phyloP scores from a whole-genome alignment of 164 flowering plant genomes.

The Aristolochia contorta region DNA sequence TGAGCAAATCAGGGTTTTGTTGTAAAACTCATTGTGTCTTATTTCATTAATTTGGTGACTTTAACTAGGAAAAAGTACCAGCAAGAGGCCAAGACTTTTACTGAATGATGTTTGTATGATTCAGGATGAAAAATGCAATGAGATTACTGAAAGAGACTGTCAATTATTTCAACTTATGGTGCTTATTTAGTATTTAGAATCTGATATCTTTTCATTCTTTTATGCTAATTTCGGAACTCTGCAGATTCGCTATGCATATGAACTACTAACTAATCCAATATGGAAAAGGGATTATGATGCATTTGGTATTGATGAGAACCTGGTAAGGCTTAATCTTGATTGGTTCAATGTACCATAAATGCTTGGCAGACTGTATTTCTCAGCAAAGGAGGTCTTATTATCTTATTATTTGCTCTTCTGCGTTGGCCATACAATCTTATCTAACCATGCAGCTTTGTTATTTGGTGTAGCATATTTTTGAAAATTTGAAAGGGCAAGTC shows the following conservation, averaged over 20 bases:
- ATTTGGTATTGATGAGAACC: conserved; percentile 62
- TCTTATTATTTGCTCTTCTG: background rate
- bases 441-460: background rate
- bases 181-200: background rate
- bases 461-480: conserved; percentile 47
- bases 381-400: background rate
- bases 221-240: background rate
- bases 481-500: conserved; percentile 31
- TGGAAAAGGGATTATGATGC: conserved; percentile 90
- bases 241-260: conserved; percentile 82
- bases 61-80: no score
- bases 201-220: background rate
- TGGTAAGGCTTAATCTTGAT: conserved; percentile 31
- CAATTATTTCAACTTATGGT: background rate
- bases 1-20: no score
- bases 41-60: no score
- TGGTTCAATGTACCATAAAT: background rate
- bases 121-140: background rate
- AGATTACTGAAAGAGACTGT: background rate
- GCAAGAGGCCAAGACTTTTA: no score
- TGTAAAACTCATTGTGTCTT: no score
- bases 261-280: conserved; percentile 60
- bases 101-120: background rate
- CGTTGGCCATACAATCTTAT: background rate
- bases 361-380: background rate